A percentile compares a stretch with the other conserved stretches of the same genome.
Evolutionary conservation across 139 green algal genomes (phyloP).

Genomic region (Chlorella sp.): DNA sequence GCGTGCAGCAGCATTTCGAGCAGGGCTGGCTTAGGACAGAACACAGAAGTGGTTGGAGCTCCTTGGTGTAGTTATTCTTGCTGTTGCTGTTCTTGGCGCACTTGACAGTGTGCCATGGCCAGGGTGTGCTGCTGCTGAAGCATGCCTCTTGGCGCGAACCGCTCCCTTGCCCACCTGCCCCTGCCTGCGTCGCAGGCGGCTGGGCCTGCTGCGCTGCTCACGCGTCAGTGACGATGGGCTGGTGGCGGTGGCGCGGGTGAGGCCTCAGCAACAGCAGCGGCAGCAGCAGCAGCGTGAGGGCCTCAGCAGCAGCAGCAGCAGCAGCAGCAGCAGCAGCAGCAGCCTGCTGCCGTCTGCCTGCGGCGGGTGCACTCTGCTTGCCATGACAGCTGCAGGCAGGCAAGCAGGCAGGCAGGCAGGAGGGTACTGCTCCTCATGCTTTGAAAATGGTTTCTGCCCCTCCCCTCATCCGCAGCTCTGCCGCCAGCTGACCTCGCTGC

Average conservation of each 20-base stretch:
- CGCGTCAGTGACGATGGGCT: conserved; percentile 30
- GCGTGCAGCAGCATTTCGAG: not conserved
- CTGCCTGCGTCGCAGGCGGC: conserved; percentile 12
- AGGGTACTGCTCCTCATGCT: too few relatives aligned
- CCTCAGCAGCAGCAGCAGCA: not conserved
- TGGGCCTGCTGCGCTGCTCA: conserved; percentile 43
- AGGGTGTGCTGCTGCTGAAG: too few relatives aligned
- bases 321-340: not conserved
- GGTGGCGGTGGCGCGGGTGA: conserved; percentile 12
- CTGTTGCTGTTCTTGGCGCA: too few relatives aligned
- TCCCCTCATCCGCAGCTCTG: not conserved
- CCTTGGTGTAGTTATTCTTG: too few relatives aligned
- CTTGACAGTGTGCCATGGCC: too few relatives aligned
- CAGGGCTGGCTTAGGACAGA: too few relatives aligned
- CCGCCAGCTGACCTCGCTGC: conserved; percentile 20
- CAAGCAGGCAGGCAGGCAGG: too few relatives aligned
- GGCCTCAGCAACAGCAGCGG: not conserved
- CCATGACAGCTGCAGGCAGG: not conserved
- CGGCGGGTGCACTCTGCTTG: not conserved
- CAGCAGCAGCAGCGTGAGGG: not conserved
- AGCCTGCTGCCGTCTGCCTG: too few relatives aligned
- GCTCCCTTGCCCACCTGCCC: not conserved
- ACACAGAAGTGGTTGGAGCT: too few relatives aligned
- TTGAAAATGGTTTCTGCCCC: not conserved
- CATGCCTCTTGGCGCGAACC: too few relatives aligned